Conservation (phyloP, 768 basidiomycete genomes). For the Coprinopsis sp. region DNA sequence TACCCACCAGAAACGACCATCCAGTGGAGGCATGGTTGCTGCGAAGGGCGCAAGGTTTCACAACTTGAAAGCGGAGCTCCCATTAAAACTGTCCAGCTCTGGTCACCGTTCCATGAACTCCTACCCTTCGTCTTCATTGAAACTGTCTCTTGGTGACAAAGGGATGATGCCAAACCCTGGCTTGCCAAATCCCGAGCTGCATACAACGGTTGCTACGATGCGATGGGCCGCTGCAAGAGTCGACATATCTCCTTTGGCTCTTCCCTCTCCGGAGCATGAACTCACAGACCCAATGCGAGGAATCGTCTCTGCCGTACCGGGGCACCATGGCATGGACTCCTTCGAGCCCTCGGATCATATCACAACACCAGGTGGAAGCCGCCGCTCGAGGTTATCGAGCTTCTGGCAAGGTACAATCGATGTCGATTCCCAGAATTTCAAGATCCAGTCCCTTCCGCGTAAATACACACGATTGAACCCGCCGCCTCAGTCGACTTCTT, state of each 20-base stretch:
- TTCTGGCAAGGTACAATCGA: constrained; percentile 80
- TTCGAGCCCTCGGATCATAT: constrained; percentile 24
- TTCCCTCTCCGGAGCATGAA: constrained; percentile 90
- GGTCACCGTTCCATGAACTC: constrained; percentile 32
- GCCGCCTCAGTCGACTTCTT: too few species aligned
- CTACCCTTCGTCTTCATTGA: constrained; percentile 22
- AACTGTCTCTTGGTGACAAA: constrained; percentile 14
- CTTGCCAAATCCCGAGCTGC: constrained; percentile 43
- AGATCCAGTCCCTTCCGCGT: neutral
- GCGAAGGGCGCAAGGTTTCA: neutral
- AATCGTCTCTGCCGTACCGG: constrained; percentile 61
- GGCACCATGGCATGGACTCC: constrained; percentile 41
- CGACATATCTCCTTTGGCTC: constrained; percentile 78
- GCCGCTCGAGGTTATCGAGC: constrained; percentile 56
- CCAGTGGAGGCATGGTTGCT: neutral
- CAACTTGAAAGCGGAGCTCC: constrained; percentile 6
- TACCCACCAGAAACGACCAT: neutral
- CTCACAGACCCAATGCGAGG: constrained; percentile 87
- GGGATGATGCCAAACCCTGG: constrained; percentile 16
- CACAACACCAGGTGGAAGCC: constrained; percentile 42
- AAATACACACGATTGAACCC: neutral
- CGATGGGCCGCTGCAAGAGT: constrained; percentile 82
- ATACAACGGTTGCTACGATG: constrained; percentile 74
- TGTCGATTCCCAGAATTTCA: constrained; percentile 31
- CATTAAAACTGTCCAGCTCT: constrained; percentile 20